These are phyloP conservation scores for Trametes maxima DNA, from an alignment of 768 basidiomycete species.

Conservation along the genomic window DNA sequence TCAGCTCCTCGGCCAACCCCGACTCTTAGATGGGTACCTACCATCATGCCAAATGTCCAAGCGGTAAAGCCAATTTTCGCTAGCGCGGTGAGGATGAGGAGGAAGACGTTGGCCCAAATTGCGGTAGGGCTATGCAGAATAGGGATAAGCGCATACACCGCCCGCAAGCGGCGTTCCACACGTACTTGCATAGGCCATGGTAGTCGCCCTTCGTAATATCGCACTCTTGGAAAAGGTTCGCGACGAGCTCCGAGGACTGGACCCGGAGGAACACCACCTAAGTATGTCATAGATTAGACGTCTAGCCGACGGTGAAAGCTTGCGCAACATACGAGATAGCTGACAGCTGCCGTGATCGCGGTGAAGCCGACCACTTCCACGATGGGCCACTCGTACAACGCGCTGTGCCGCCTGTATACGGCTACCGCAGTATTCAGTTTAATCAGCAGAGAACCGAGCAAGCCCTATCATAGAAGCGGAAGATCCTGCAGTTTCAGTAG, in stretches of 20 bases:
- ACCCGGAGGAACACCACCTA: conserved; percentile 75
- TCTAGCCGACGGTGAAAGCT: not conserved
- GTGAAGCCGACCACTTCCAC: conserved; percentile 64
- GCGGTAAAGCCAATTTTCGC: conserved; percentile 66
- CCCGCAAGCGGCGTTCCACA: not conserved
- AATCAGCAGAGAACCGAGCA: conserved; percentile 67
- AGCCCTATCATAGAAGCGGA: conserved; percentile 47
- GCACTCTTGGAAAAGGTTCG: conserved; percentile 84
- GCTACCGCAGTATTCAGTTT: conserved; percentile 66
- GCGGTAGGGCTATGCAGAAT: conserved; percentile 54
- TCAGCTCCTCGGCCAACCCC: not conserved
- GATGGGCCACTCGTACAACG: conserved; percentile 61
- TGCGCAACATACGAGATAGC: conserved; percentile 55
- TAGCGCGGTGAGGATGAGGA: conserved; percentile 61
- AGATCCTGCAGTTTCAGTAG: not conserved
- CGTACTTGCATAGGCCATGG: conserved; percentile 82
- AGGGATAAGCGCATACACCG: not conserved
- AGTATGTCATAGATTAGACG: not conserved
- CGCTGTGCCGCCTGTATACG: conserved; percentile 58
- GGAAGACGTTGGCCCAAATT: conserved; percentile 66
- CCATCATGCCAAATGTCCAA: conserved; percentile 84
- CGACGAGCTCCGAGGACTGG: conserved; percentile 79
- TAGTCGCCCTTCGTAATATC: conserved; percentile 65
- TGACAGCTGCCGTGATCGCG: conserved; percentile 69
- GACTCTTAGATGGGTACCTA: conserved; percentile 30